phyloP scores from a whole-genome alignment of 2,329 filamentous ascomycete species.

The Peltaster fructicola region DNA sequence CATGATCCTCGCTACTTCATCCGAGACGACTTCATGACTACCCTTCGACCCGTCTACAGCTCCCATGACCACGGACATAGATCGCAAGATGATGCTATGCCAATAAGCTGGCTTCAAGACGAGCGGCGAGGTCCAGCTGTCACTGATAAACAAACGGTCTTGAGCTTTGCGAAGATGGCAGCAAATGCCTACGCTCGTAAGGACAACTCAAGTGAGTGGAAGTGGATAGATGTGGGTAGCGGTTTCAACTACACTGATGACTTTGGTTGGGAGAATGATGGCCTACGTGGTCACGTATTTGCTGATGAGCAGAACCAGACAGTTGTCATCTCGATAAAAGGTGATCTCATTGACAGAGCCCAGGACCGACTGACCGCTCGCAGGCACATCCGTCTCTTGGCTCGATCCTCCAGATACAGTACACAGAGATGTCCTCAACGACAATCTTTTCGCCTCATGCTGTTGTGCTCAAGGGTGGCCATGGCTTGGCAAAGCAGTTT shows the following conservation, averaged over 20 bases:
- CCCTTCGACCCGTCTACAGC: conserved; percentile 46
- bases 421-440: too few relatives aligned
- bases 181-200: conserved; percentile 64
- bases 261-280: conserved; percentile 86
- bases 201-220: conserved; percentile 44
- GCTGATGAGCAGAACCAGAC: conserved; percentile 73
- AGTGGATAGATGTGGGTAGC: conserved; percentile 68
- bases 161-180: conserved; percentile 69
- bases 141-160: conserved; percentile 62
- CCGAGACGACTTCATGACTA: too few relatives aligned
- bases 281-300: conserved; percentile 81
- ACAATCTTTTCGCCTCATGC: conserved; percentile 95
- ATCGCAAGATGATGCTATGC: too few relatives aligned
- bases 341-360: too few relatives aligned
- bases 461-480: conserved; percentile 90
- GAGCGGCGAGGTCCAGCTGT: conserved; percentile 68
- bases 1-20: too few relatives aligned
- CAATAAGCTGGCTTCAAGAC: too few relatives aligned
- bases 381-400: conserved; percentile 6
- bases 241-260: conserved; percentile 73
- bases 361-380: conserved; percentile 26
- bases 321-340: conserved; percentile 82
- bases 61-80: conserved; percentile 68
- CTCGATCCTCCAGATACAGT: conserved; percentile 5
- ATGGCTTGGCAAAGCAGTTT: conserved; percentile 79